These are phyloP conservation scores for Aspergillus hancockii DNA, from an alignment of 495 filamentous ascomycete species.

Conservation along the genomic window DNA sequence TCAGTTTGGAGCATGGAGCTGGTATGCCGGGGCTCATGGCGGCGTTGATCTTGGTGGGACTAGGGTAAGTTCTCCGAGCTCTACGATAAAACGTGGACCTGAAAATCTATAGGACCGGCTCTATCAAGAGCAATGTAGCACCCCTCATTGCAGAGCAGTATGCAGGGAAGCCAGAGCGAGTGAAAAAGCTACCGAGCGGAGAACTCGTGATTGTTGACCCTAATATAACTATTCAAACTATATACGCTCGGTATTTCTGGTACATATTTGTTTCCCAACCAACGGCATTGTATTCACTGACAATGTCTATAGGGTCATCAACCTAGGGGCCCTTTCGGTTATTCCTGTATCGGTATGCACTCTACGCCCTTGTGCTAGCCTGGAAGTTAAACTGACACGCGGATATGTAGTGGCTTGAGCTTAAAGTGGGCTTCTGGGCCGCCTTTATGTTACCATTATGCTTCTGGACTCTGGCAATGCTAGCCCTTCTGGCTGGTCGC, in stretches of 20 bases:
- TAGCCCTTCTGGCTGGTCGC: neutral
- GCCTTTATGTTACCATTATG: slow-evolving; percentile 48
- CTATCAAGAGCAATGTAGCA: slow-evolving; percentile 58
- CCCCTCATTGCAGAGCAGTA: slow-evolving; percentile 48
- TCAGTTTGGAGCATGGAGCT: slow-evolving; percentile 18
- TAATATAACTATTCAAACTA: slow-evolving; percentile 44
- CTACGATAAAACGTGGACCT: neutral
- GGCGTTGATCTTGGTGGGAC: slow-evolving; percentile 20
- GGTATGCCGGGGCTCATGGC: slow-evolving; percentile 22
- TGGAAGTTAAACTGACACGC: neutral
- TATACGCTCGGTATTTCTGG: slow-evolving; percentile 9
- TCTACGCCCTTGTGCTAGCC: neutral
- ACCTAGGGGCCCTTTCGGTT: slow-evolving; percentile 39
- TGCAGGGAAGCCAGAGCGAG: slow-evolving; percentile 24
- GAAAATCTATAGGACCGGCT: slow-evolving; percentile 21
- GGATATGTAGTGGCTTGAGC: slow-evolving; percentile 22
- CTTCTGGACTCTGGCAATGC: slow-evolving; percentile 16
- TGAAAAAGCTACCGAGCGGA: slow-evolving; percentile 45
- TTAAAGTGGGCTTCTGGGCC: slow-evolving; percentile 58
- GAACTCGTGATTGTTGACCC: slow-evolving; percentile 65
- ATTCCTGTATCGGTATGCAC: slow-evolving; percentile 19
- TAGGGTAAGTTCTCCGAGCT: slow-evolving; percentile 38
- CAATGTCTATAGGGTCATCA: slow-evolving; percentile 33
- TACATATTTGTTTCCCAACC: neutral
- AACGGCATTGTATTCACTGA: neutral